These are phyloP conservation scores for Aurifilum marmelostoma DNA, from an alignment of 2,329 filamentous ascomycete species.

Conservation along the genomic window DNA sequence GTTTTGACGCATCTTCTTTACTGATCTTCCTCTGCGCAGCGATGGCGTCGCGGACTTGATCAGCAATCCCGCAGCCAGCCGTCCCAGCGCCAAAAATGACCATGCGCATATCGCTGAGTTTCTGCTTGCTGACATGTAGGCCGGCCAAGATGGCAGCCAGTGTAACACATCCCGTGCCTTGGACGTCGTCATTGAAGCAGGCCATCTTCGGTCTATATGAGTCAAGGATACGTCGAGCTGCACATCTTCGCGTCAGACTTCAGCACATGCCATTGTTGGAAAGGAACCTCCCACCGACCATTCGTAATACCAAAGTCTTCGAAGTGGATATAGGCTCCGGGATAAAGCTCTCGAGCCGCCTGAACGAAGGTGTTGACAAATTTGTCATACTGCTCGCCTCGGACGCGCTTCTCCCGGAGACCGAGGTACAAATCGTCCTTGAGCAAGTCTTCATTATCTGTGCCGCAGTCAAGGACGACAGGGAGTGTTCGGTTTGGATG, in stretches of 20 bases:
- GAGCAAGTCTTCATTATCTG: slow-evolving; percentile 75
- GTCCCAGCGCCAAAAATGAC: slow-evolving; percentile 81
- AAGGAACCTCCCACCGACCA: slow-evolving; percentile 42
- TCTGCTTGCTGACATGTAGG: slow-evolving; percentile 67
- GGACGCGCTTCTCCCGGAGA: slow-evolving; percentile 64
- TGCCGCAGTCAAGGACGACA: slow-evolving; percentile 84
- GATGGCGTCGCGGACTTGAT: slow-evolving; percentile 81
- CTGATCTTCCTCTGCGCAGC: slow-evolving; percentile 66
- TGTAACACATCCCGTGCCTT: slow-evolving; percentile 87
- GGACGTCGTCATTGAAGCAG: slow-evolving; percentile 91
- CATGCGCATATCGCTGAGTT: slow-evolving; percentile 69
- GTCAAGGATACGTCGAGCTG: slow-evolving; percentile 74
- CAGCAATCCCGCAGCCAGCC: slow-evolving; percentile 83
- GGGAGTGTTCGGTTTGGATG: slow-evolving; percentile 78
- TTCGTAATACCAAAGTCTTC: slow-evolving; percentile 85
- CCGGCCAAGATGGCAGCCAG: slow-evolving; percentile 80
- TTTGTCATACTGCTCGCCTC: slow-evolving; percentile 73
- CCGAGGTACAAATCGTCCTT: slow-evolving; percentile 82
- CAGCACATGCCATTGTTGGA: too few relatives aligned
- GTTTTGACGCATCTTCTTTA: slow-evolving; percentile 74
- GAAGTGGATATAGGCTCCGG: slow-evolving; percentile 84
- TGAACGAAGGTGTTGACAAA: slow-evolving; percentile 78
- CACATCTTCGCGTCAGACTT: background rate
- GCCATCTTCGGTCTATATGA: slow-evolving; percentile 72
- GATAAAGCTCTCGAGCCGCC: slow-evolving; percentile 69